These are phyloP conservation scores for Ophiocordyceps camponoti-floridani DNA, from an alignment of 2,329 filamentous ascomycete genomes.

Conservation along the genomic window DNA sequence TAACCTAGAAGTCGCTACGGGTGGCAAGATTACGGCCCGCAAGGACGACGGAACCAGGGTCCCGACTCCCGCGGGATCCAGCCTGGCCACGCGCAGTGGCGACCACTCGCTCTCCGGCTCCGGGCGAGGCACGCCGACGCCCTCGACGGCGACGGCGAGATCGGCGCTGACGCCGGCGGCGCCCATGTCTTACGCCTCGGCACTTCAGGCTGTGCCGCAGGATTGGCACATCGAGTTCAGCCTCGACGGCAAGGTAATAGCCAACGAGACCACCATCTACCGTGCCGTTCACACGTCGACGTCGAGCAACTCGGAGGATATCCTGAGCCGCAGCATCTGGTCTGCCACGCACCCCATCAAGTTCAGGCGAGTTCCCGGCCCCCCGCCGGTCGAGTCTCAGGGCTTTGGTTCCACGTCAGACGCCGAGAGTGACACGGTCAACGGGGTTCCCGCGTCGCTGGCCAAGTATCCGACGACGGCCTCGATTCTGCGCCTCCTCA, in stretches of 20 bases:
- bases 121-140: slow-evolving; percentile 25
- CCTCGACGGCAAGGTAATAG: slow-evolving; percentile 64
- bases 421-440: slow-evolving; percentile 31
- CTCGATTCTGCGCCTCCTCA: slow-evolving; percentile 72
- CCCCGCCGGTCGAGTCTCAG: slow-evolving; percentile 55
- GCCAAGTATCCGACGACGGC: slow-evolving; percentile 71
- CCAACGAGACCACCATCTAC: slow-evolving; percentile 90
- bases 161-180: slow-evolving; percentile 22
- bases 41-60: slow-evolving; percentile 85
- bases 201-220: slow-evolving; percentile 61
- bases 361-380: slow-evolving; percentile 72
- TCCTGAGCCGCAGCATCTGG: slow-evolving; percentile 65
- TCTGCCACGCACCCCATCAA: slow-evolving; percentile 80
- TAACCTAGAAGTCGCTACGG: slow-evolving; percentile 74
- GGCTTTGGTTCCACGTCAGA: slow-evolving; percentile 35
- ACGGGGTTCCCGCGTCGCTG: slow-evolving; percentile 58
- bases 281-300: slow-evolving; percentile 63
- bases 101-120: slow-evolving; percentile 15
- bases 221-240: slow-evolving; percentile 98
- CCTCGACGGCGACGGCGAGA: slow-evolving; percentile 39
- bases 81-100: slow-evolving; percentile 20
- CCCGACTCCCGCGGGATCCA: slow-evolving; percentile 55
- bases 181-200: slow-evolving; percentile 68
- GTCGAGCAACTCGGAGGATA: slow-evolving; percentile 34
- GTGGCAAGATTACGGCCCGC: slow-evolving; percentile 74